Percentiles rank a stretch among this genome's conserved stretches.
Evolutionary conservation across 2,329 filamentous ascomycete species (phyloP).

Genomic region (Elsinoe arachidis): DNA sequence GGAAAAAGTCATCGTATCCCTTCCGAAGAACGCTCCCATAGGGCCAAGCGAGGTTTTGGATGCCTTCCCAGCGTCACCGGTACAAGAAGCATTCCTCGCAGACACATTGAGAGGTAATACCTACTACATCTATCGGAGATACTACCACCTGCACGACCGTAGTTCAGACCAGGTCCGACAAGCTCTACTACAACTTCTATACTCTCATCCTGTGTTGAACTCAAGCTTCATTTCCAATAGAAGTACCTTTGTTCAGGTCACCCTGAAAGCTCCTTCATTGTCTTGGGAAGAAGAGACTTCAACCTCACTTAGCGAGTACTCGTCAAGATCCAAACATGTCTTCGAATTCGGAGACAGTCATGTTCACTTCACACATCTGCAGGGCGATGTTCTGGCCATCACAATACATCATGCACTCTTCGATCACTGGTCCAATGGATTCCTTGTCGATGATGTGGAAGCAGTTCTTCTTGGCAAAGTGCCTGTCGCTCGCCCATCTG

Average conservation of each 20-base stretch:
- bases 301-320: background rate
- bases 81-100: background rate
- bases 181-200: background rate
- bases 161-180: background rate
- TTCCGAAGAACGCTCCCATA: background rate
- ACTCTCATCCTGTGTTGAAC: background rate
- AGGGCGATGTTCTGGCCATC: background rate
- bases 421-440: background rate
- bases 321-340: background rate
- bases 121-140: background rate
- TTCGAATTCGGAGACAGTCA: background rate
- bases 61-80: background rate
- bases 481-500: background rate
- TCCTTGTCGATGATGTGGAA: background rate
- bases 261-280: background rate
- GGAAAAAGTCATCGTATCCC: background rate
- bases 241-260: background rate
- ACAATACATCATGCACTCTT: conserved; percentile 2
- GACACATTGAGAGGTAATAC: background rate
- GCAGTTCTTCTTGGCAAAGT: background rate
- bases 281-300: background rate
- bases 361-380: background rate
- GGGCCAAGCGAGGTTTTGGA: background rate
- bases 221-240: background rate
- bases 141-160: background rate